A percentile compares a stretch with the other conserved stretches of the same genome.
Evolutionary conservation across 345 rosid genomes (phyloP).

Genomic region (Aquilaria malaccensis): DNA sequence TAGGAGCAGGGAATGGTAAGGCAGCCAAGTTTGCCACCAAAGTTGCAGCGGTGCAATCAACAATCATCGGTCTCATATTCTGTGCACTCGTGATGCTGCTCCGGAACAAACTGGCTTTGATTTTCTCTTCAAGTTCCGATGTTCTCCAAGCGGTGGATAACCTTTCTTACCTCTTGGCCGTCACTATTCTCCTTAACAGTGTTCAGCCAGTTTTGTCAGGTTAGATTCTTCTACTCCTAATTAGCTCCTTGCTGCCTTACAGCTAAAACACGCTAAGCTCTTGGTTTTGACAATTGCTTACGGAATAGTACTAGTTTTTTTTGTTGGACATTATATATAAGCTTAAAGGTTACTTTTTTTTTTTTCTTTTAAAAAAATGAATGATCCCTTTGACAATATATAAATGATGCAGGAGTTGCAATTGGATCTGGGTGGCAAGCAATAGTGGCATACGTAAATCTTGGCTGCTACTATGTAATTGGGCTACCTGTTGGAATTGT

Average conservation of each 20-base stretch:
- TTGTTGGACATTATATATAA: too few species aligned
- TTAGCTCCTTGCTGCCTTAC: too few species aligned
- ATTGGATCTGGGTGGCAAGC: conserved; percentile 90
- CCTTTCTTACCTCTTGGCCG: conserved; percentile 24
- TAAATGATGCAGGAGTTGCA: conserved; percentile 54
- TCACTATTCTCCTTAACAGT: conserved; percentile 37
- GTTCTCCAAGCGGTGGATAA: conserved; percentile 27
- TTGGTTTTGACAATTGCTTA: too few species aligned
- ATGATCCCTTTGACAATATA: too few species aligned
- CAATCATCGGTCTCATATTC: conserved; percentile 27
- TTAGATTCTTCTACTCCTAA: not conserved
- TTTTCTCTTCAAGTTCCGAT: conserved; percentile 26
- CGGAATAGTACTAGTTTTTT: too few species aligned
- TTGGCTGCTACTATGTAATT: conserved; percentile 59
- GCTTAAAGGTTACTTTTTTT: too few species aligned
- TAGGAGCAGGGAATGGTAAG: conserved; percentile 36
- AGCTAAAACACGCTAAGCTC: too few species aligned
- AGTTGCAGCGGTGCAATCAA: conserved; percentile 27
- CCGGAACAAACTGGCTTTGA: conserved; percentile 24
- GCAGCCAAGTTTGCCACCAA: conserved; percentile 35
- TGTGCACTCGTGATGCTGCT: conserved; percentile 22
- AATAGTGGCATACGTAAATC: conserved; percentile 54
- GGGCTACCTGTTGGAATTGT: conserved; percentile 70
- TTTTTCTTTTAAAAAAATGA: too few species aligned
- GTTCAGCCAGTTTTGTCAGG: conserved; percentile 48